Conservation (phyloP, 31 red algal species). For the Bonnemaisonia californica region DNA sequence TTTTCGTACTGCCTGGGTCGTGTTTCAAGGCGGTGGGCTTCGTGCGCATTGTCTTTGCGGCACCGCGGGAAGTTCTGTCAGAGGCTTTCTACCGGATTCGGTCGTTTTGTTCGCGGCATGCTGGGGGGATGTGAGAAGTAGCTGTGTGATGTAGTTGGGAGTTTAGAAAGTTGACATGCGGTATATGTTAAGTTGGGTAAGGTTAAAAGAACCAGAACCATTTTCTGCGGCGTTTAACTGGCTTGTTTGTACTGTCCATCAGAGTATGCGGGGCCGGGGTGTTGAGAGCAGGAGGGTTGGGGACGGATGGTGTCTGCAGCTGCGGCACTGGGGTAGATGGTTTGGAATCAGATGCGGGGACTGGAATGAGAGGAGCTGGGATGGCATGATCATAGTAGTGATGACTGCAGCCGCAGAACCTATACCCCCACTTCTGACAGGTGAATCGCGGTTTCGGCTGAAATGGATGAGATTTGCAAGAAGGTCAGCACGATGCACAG, state of each 20-base stretch:
- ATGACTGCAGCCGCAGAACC: slow-evolving; percentile 70
- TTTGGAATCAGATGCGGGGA: neutral
- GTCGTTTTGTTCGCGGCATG: slow-evolving; percentile 77
- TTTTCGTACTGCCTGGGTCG: slow-evolving; percentile 91
- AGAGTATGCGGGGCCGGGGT: neutral
- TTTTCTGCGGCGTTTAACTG: neutral
- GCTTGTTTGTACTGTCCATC: neutral
- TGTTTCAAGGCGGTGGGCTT: slow-evolving; percentile 84
- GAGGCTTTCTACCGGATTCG: slow-evolving; percentile 83
- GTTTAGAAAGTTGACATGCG: too few species aligned
- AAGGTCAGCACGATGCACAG: neutral
- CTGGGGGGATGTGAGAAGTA: neutral
- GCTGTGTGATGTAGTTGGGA: too few species aligned
- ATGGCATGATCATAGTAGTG: slow-evolving; percentile 71
- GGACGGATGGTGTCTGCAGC: neutral
- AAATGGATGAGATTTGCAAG: neutral
- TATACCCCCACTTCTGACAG: slow-evolving; percentile 57
- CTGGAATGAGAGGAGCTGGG: neutral
- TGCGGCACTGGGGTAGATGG: neutral
- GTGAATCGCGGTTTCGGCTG: slow-evolving; percentile 60
- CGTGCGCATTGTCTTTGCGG: slow-evolving; percentile 86
- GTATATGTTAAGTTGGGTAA: neutral
- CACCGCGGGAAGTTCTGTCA: slow-evolving; percentile 59
- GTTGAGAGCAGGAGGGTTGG: neutral
- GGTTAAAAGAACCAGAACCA: neutral